These are phyloP conservation scores for Tolypocladium inflatum DNA, from an alignment of 2,329 filamentous ascomycete species.

Conservation along the genomic window DNA sequence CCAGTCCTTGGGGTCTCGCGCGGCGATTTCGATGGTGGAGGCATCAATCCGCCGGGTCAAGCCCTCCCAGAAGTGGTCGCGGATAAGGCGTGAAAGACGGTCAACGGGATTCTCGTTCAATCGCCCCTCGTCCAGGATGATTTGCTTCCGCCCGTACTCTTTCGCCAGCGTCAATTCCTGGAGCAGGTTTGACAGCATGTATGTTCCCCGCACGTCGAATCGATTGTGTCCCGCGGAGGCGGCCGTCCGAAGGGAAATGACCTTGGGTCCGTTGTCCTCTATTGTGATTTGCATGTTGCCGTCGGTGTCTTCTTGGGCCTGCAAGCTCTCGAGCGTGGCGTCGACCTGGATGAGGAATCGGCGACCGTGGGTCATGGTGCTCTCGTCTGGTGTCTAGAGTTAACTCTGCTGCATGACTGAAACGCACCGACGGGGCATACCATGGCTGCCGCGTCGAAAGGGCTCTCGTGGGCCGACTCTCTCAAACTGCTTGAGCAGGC, in stretches of 20 bases:
- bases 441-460: conserved; percentile 50
- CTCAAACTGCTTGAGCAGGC: conserved; percentile 43
- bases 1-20: conserved; percentile 90
- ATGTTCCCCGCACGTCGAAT: conserved; percentile 88
- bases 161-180: conserved; percentile 91
- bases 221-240: conserved; percentile 78
- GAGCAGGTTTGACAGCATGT: conserved; percentile 92
- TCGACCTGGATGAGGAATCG: conserved; percentile 85
- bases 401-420: not conserved
- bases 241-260: conserved; percentile 74
- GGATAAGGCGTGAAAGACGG: conserved; percentile 76
- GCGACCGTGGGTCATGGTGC: conserved; percentile 52
- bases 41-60: conserved; percentile 85
- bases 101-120: conserved; percentile 93
- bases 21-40: conserved; percentile 76
- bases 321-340: conserved; percentile 66
- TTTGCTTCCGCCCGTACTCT: conserved; percentile 80
- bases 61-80: conserved; percentile 85
- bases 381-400: conserved; percentile 52
- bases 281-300: conserved; percentile 96
- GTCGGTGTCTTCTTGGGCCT: conserved; percentile 86
- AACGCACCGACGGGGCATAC: conserved; percentile 22
- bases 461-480: conserved; percentile 42
- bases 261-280: conserved; percentile 89
- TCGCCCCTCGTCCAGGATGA: conserved; percentile 82